Conservation (phyloP, 192 early-diverging fungal genomes). For the Anaeromyces robustus region DNA sequence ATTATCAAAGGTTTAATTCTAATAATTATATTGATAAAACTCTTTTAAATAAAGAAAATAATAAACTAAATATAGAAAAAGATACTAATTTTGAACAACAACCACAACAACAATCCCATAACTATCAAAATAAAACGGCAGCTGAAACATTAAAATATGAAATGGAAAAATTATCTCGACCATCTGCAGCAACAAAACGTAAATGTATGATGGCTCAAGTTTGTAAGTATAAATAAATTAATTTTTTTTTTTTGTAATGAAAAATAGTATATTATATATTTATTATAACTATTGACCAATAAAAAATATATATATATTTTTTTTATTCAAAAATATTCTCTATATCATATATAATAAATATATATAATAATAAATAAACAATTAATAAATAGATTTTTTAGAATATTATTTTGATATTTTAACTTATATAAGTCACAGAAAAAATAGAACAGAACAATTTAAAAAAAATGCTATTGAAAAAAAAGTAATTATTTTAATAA, state of each 20-base stretch:
- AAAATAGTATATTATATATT: too few species aligned
- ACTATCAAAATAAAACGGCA: neutral
- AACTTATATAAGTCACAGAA: constrained; percentile 55
- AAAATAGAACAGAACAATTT: constrained; percentile 33
- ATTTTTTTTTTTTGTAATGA: neutral
- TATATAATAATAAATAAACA: neutral
- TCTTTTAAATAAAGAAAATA: too few species aligned
- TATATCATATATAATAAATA: too few species aligned
- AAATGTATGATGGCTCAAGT: constrained; percentile 28
- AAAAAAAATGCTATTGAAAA: constrained; percentile 18
- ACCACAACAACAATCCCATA: neutral
- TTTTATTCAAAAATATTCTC: too few species aligned
- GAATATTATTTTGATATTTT: constrained; percentile 73
- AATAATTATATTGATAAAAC: too few species aligned
- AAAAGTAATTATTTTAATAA: constrained; percentile 4
- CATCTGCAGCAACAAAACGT: constrained; percentile 14
- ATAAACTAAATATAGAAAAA: too few species aligned
- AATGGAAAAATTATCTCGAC: neutral
- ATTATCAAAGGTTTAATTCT: too few species aligned
- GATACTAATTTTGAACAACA: too few species aligned
- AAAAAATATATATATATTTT: neutral
- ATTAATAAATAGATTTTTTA: constrained; percentile 60
- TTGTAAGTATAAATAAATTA: constrained; percentile 13
- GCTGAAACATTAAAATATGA: neutral
- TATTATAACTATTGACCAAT: too few species aligned